phyloP scores from a whole-genome alignment of 83 land plant species.

The Thuja plicata region DNA sequence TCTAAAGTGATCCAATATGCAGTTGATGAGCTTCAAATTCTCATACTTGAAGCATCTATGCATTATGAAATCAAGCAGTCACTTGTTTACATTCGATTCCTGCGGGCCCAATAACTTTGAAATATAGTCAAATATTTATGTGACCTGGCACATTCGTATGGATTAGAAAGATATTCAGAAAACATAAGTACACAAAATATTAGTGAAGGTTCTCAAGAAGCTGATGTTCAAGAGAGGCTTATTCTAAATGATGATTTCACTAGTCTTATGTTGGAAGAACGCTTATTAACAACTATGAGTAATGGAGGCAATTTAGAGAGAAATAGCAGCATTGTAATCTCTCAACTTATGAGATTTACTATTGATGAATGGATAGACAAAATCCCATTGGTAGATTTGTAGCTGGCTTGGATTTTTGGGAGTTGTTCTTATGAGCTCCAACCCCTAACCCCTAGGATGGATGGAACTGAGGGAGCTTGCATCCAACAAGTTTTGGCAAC shows the following conservation, averaged over 20 bases:
- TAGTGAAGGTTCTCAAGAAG: slow-evolving; percentile 9
- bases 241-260: slow-evolving; percentile 54
- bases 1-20: slow-evolving; percentile 71
- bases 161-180: slow-evolving; percentile 49
- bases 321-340: background rate
- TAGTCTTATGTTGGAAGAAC: slow-evolving; percentile 47
- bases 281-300: slow-evolving; percentile 24
- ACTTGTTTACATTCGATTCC: slow-evolving; percentile 69
- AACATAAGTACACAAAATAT: slow-evolving; percentile 20
- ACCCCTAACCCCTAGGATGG: slow-evolving; percentile 62
- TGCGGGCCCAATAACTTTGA: slow-evolving; percentile 56
- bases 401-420: slow-evolving; percentile 73
- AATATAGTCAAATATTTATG: slow-evolving; percentile 72
- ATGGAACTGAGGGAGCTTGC: slow-evolving; percentile 20
- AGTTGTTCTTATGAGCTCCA: slow-evolving; percentile 44
- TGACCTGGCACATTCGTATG: slow-evolving; percentile 61
- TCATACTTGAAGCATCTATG: slow-evolving; percentile 56
- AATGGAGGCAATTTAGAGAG: background rate
- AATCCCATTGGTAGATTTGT: slow-evolving; percentile 16
- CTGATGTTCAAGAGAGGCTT: slow-evolving; percentile 47
- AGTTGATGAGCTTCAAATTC: slow-evolving; percentile 60
- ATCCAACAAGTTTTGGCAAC: slow-evolving; percentile 15
- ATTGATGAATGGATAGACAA: slow-evolving; percentile 33
- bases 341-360: background rate
- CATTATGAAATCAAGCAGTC: slow-evolving; percentile 52